Evolutionary conservation across 73 alveolate genomes (phyloP).

Genomic region (Paramecium pentaurelia): DNA sequence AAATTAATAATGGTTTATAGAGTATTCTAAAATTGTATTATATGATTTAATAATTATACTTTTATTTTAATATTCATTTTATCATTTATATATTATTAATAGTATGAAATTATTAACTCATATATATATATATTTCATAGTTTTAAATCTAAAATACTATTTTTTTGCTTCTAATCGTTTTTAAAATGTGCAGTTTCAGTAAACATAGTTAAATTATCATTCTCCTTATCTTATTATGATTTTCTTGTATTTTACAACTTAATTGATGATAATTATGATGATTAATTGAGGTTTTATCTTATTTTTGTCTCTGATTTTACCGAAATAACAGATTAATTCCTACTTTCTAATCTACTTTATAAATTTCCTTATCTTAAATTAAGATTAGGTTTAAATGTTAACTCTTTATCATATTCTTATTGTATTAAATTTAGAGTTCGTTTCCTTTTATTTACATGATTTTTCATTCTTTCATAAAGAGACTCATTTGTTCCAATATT

Average conservation of each 20-base stretch:
- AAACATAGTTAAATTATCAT: neutral
- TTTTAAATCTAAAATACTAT: neutral
- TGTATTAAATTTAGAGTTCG: neutral
- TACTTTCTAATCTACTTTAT: neutral
- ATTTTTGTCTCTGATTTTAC: neutral
- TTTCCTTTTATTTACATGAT: neutral
- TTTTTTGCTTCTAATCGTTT: neutral
- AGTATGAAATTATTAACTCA: neutral
- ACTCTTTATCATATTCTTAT: neutral
- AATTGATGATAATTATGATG: neutral
- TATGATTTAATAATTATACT: neutral
- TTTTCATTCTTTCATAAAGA: constrained; percentile 44
- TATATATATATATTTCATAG: neutral
- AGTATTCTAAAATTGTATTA: neutral
- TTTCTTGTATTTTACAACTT: neutral
- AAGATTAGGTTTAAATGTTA: constrained; percentile 18
- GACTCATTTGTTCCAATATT: neutral
- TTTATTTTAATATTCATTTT: neutral
- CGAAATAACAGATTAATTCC: neutral
- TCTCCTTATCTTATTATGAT: constrained; percentile 3
- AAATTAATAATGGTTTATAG: neutral
- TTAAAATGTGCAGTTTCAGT: constrained; percentile 24
- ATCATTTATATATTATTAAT: neutral
- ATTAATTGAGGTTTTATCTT: neutral
- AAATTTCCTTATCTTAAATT: neutral